Evolutionary conservation across 2,329 filamentous ascomycete species (phyloP).

Genomic region (Monosporascus sp.): DNA sequence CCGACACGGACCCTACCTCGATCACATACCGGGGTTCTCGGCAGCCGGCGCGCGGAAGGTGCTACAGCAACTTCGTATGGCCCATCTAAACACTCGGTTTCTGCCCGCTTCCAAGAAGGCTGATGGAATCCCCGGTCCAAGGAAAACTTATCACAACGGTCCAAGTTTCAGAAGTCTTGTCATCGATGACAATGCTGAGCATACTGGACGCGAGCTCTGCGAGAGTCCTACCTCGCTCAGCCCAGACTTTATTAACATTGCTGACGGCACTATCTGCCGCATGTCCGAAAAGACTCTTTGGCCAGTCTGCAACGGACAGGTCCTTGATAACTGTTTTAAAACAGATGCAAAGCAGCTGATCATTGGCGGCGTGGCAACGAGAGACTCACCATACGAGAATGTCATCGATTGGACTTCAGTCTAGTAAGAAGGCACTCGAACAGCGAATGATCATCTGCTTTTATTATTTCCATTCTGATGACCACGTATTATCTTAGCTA

Average conservation of each 20-base stretch:
- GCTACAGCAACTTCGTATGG: slow-evolving; percentile 1
- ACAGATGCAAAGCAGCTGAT: slow-evolving; percentile 8
- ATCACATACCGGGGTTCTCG: slow-evolving; percentile 11
- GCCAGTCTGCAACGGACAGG: slow-evolving; percentile 10
- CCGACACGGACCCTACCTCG: slow-evolving; percentile 9
- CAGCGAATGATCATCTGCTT: too few species aligned
- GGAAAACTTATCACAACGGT: not conserved
- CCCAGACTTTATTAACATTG: slow-evolving; percentile 19
- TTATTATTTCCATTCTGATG: too few species aligned
- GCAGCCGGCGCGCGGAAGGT: too few species aligned
- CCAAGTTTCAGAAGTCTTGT: slow-evolving; percentile 10
- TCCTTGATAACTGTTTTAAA: slow-evolving; percentile 14
- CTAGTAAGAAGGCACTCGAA: too few species aligned
- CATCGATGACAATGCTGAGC: slow-evolving; percentile 10
- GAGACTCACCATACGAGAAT: slow-evolving; percentile 11
- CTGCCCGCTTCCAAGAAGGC: slow-evolving; percentile 8
- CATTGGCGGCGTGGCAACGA: slow-evolving; percentile 9
- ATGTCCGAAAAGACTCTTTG: slow-evolving; percentile 21
- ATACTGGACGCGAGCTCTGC: slow-evolving; percentile 17
- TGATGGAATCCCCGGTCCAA: not conserved
- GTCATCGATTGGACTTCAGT: slow-evolving; percentile 13
- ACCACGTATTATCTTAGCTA: too few species aligned
- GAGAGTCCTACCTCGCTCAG: slow-evolving; percentile 13
- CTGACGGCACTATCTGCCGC: slow-evolving; percentile 19
- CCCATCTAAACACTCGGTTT: slow-evolving; percentile 5